Conservation (phyloP, 805 yeast genomes). For the Tetrapisispora fleetii region DNA sequence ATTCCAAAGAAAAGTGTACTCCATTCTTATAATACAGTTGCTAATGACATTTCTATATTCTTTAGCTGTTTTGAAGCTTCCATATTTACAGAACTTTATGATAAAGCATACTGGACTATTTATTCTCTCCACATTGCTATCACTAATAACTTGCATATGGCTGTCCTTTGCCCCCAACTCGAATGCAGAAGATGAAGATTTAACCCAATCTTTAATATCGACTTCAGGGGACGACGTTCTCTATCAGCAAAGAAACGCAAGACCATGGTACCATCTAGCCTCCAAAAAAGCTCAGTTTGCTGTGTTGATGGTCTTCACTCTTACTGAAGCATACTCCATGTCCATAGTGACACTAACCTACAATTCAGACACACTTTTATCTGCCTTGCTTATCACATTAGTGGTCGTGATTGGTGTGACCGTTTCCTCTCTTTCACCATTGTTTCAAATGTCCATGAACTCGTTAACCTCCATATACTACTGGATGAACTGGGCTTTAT, state of each 20-base stretch:
- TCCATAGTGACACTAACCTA: constrained; percentile 57
- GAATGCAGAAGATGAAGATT: constrained; percentile 37
- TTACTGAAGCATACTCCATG: constrained; percentile 62
- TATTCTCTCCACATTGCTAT: constrained; percentile 45
- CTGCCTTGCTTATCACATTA: constrained; percentile 61
- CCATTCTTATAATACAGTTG: constrained; percentile 57
- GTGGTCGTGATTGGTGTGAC: constrained; percentile 71
- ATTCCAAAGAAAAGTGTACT: constrained; percentile 71
- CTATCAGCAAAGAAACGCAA: neutral
- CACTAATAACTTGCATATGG: constrained; percentile 56
- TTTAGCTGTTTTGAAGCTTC: constrained; percentile 22
- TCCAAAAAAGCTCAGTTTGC: constrained; percentile 30
- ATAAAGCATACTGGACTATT: constrained; percentile 49
- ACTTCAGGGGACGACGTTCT: neutral
- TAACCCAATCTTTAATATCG: constrained; percentile 10
- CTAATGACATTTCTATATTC: constrained; percentile 42
- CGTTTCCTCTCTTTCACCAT: constrained; percentile 63
- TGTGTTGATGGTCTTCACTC: constrained; percentile 55
- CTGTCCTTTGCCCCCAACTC: constrained; percentile 52
- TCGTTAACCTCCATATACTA: constrained; percentile 29
- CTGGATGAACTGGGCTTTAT: constrained; percentile 42
- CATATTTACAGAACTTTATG: constrained; percentile 33
- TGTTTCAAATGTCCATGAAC: constrained; percentile 19
- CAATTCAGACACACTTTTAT: constrained; percentile 54
- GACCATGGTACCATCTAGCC: constrained; percentile 25